Percentiles rank a stretch among this genome's conserved stretches.
These are phyloP conservation scores for Xylaria telfairii DNA, from an alignment of 495 filamentous ascomycete species.

Conservation along the genomic window DNA sequence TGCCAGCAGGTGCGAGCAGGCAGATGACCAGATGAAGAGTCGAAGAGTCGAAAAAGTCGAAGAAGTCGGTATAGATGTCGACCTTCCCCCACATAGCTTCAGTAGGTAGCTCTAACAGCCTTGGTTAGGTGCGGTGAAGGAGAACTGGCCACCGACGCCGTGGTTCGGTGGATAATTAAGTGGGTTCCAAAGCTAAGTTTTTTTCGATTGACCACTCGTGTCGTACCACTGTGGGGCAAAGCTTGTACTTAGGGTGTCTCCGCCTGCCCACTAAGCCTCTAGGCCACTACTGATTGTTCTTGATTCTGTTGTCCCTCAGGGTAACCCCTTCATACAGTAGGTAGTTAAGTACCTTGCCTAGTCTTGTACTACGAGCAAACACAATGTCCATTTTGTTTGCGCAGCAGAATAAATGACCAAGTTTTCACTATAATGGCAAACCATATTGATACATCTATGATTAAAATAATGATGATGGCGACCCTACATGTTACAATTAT, in stretches of 20 bases:
- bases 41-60: neutral
- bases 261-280: neutral
- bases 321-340: neutral
- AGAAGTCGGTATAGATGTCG: neutral
- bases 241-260: neutral
- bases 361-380: neutral
- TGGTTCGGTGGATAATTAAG: slow-evolving; percentile 5
- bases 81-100: slow-evolving; percentile 10
- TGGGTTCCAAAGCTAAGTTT: neutral
- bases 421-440: neutral
- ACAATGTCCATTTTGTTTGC: neutral
- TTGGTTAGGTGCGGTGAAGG: slow-evolving; percentile 8
- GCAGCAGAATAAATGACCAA: neutral
- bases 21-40: neutral
- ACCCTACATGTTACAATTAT: neutral
- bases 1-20: neutral
- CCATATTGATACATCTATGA: neutral
- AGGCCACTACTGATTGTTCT: neutral
- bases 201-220: slow-evolving; percentile 14
- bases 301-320: neutral
- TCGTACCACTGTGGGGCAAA: slow-evolving; percentile 4
- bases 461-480: neutral
- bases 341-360: neutral
- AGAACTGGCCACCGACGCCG: slow-evolving; percentile 17
- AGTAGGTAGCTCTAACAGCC: too few relatives aligned